phyloP scores from a whole-genome alignment of 192 early-diverging fungal genomes.

The Coemansia sp. region DNA sequence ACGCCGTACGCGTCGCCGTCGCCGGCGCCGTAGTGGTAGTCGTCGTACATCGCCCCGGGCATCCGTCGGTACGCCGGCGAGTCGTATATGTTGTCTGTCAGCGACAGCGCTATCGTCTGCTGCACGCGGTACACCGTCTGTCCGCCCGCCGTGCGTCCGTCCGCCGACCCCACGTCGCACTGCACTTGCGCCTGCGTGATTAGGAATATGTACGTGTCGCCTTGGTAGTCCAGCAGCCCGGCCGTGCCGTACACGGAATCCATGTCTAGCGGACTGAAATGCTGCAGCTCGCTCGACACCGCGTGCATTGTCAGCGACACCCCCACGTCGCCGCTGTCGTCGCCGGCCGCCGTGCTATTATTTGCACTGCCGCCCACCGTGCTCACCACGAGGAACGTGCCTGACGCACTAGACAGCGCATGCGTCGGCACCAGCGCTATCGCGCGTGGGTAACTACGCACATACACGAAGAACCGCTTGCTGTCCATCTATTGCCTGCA shows the following conservation, averaged over 20 bases:
- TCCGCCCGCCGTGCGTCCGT: conserved; percentile 42
- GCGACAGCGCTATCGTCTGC: conserved; percentile 74
- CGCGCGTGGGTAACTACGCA: conserved; percentile 56
- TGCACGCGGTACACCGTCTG: conserved; percentile 59
- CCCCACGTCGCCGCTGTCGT: conserved; percentile 7
- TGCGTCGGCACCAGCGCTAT: conserved; percentile 60
- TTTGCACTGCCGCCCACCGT: conserved; percentile 6
- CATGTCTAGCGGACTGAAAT: conserved; percentile 38
- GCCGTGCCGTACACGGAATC: conserved; percentile 50
- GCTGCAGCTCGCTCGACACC: conserved; percentile 16
- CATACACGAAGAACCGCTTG: conserved; percentile 51
- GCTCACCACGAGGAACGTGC: conserved; percentile 21
- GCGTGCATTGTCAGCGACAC: conserved; percentile 18
- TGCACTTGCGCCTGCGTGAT: conserved; percentile 64
- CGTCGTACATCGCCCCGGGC: conserved; percentile 44
- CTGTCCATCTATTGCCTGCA: conserved; percentile 20
- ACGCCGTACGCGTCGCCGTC: conserved; percentile 38
- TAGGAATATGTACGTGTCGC: conserved; percentile 68
- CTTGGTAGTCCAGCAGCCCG: conserved; percentile 47
- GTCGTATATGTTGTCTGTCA: conserved; percentile 73
- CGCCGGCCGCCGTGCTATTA: background rate
- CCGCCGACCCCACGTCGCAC: conserved; percentile 59
- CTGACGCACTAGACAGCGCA: conserved; percentile 43
- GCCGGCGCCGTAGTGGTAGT: conserved; percentile 28
- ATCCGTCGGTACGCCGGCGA: conserved; percentile 30